Percentiles rank a stretch among this genome's conserved stretches.
phyloP scores from a whole-genome alignment of 768 basidiomycete genomes.

The Artomyces pyxidatus region DNA sequence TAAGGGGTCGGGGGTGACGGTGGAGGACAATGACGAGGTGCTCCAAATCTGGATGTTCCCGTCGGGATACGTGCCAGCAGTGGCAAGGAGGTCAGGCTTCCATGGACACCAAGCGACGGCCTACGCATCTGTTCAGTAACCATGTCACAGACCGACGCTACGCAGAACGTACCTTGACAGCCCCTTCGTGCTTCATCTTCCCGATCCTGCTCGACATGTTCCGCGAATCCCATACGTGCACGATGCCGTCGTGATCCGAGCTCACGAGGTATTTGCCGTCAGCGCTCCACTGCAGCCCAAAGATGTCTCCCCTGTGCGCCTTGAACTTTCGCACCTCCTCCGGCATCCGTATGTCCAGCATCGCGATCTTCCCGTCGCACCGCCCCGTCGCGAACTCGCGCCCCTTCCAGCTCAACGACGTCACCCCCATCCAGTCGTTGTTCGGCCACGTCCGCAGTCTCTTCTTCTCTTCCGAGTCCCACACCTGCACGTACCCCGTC shows the following conservation, averaged over 20 bases:
- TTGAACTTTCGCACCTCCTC: conserved; percentile 21
- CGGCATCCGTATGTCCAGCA: conserved; percentile 30
- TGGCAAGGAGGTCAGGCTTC: conserved; percentile 59
- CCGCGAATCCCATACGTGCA: conserved; percentile 38
- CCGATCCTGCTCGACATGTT: conserved; percentile 26
- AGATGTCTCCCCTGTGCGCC: conserved; percentile 27
- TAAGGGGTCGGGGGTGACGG: conserved; percentile 35
- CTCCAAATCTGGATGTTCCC: conserved; percentile 49
- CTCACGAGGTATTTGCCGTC: conserved; percentile 33
- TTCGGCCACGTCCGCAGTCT: conserved; percentile 28
- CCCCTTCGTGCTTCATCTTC: conserved; percentile 35
- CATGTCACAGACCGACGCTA: background rate
- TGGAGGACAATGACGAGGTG: conserved; percentile 36
- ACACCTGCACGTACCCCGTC: conserved; percentile 42
- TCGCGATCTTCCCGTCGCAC: conserved; percentile 28
- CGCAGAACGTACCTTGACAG: conserved; percentile 32
- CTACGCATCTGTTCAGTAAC: conserved; percentile 24
- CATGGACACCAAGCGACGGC: conserved; percentile 72
- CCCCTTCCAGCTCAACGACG: conserved; percentile 28
- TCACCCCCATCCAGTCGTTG: conserved; percentile 26
- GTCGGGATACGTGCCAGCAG: conserved; percentile 59
- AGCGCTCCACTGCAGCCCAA: conserved; percentile 34
- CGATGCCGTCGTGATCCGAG: conserved; percentile 32
- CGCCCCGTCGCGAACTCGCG: conserved; percentile 32
- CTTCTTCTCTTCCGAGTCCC: conserved; percentile 35